Evolutionary conservation across 2,329 filamentous ascomycete genomes (phyloP).

Genomic region (Drechmeria coniospora): DNA sequence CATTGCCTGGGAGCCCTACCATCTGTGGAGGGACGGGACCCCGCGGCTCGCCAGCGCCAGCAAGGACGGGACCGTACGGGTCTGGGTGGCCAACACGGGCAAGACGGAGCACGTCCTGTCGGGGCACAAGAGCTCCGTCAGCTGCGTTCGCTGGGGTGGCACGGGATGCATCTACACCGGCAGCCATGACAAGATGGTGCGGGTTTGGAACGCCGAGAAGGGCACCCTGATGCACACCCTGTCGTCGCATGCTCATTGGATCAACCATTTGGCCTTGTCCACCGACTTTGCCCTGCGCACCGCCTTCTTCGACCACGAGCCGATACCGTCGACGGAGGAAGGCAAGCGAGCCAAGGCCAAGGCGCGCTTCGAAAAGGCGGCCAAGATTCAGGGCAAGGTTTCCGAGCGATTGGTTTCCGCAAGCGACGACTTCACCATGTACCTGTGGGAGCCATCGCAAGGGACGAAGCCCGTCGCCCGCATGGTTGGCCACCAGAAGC

Average conservation of each 20-base stretch:
- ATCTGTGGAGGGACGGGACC: slow-evolving; percentile 59
- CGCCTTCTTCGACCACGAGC: slow-evolving; percentile 70
- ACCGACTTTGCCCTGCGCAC: slow-evolving; percentile 84
- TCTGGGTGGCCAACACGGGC: slow-evolving; percentile 73
- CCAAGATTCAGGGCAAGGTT: slow-evolving; percentile 57
- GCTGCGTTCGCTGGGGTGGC: slow-evolving; percentile 91
- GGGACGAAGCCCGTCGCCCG: slow-evolving; percentile 75
- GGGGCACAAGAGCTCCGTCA: slow-evolving; percentile 79
- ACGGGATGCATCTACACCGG: slow-evolving; percentile 68
- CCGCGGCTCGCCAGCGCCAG: slow-evolving; percentile 73
- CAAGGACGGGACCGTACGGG: slow-evolving; percentile 74
- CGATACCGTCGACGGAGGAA: slow-evolving; percentile 50
- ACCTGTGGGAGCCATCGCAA: slow-evolving; percentile 72
- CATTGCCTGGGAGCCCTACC: slow-evolving; percentile 86
- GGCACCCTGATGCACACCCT: slow-evolving; percentile 72
- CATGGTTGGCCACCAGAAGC: slow-evolving; percentile 88
- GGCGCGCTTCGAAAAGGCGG: slow-evolving; percentile 73
- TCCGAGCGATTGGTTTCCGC: slow-evolving; percentile 79
- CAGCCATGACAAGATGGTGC: slow-evolving; percentile 84
- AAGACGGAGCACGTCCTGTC: slow-evolving; percentile 68
- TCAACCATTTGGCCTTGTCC: slow-evolving; percentile 87
- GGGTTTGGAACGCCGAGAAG: slow-evolving; percentile 70
- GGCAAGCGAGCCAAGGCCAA: slow-evolving; percentile 62
- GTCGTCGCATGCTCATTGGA: slow-evolving; percentile 76
- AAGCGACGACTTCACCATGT: slow-evolving; percentile 92